Evolutionary conservation across 2,329 filamentous ascomycete genomes (phyloP), one percentile per base, ranked within the genome.

Genomic region (Paecilomyces dactylethromorphus): DNA sequence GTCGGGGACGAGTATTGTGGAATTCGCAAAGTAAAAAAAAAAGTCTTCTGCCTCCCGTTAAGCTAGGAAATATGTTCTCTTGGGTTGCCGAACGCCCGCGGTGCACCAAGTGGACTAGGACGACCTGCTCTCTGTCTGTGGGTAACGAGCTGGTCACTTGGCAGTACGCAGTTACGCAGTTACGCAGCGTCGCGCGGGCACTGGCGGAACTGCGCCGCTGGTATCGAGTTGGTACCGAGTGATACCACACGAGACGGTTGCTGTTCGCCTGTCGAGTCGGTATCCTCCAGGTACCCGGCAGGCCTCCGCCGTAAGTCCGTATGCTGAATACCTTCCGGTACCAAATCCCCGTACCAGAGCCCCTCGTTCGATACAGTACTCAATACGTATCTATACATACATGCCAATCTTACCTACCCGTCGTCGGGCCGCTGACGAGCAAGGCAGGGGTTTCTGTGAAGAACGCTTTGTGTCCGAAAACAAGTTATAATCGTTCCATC

Each of bases 111-210:
- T 26, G n/a, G 32, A 33, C 59, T 59, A 57, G 64, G 65, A 64
- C 63, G 59, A 60, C 63, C 65, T 56, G 64, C 65, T 64, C 64
- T 65, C 63, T 68, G n/a, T 65, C 60, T 65, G 66, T 68, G 66
- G 66, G 64, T 56, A 59, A 58, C 51, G 33, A 54, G n/a, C 29
- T 45, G 39, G 39, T 52, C 50, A 52, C 50, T 52, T 21, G 22
- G 21, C 26, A 24, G 39, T 45, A 45, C 39, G 39, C 39, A 45
- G 39, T 45, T 26, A 45, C 35, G 35, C 35, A 13, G 12, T 21
- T 52, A 52, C 21, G 22, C 26, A n/a, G 11, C 13, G 6, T 13
- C 22, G 11, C 50, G 50, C 50, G 50, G 50, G 50, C 50, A 21
- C 50, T 52, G 50, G 50, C 50, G 50, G 50, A 52, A 52, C 50